phyloP scores from a whole-genome alignment of 1,284 basidiomycete species.

The Apiotrichum montevideense region DNA sequence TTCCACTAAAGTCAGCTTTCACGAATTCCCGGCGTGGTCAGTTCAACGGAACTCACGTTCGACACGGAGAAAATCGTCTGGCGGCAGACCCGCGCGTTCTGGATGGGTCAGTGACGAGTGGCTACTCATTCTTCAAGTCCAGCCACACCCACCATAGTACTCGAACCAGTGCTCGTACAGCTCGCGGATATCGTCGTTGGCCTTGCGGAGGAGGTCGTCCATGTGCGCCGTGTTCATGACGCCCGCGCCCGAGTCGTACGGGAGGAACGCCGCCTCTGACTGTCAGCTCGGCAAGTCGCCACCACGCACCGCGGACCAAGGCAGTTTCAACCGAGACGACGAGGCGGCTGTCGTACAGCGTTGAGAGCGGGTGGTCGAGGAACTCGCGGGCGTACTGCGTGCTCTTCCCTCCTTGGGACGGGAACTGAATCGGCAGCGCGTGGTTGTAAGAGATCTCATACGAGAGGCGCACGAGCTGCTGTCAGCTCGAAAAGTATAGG shows the following conservation, averaged over 20 bases:
- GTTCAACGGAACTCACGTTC: conserved; percentile 14
- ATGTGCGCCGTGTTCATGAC: not conserved
- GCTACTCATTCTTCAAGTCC: conserved; percentile 7
- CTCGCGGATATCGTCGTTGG: conserved; percentile 1
- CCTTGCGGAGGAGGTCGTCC: conserved; percentile 2
- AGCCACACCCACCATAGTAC: conserved; percentile 5
- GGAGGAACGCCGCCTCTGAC: not conserved
- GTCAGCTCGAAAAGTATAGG: not conserved
- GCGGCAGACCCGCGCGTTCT: conserved; percentile 2
- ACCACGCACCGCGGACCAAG: conserved; percentile 4
- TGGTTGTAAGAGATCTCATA: conserved; percentile 24
- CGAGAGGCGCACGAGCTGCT: conserved; percentile 1
- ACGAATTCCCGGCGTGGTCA: not conserved
- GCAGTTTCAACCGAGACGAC: conserved; percentile 24
- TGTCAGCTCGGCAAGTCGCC: not conserved
- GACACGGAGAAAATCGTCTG: conserved; percentile 22
- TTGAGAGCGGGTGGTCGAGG: conserved; percentile 22
- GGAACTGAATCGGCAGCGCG: conserved; percentile 15
- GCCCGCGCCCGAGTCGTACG: not conserved
- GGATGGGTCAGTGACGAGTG: conserved; percentile 12
- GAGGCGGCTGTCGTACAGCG: conserved; percentile 20
- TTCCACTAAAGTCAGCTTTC: not conserved
- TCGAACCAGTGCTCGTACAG: conserved; percentile 10
- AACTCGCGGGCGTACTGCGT: conserved; percentile 18
- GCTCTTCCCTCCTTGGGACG: conserved; percentile 7